A percentile compares a stretch with the other conserved stretches of the same genome.
Conservation (phyloP, 2,329 filamentous ascomycete species). For the Epichloe sp. region DNA sequence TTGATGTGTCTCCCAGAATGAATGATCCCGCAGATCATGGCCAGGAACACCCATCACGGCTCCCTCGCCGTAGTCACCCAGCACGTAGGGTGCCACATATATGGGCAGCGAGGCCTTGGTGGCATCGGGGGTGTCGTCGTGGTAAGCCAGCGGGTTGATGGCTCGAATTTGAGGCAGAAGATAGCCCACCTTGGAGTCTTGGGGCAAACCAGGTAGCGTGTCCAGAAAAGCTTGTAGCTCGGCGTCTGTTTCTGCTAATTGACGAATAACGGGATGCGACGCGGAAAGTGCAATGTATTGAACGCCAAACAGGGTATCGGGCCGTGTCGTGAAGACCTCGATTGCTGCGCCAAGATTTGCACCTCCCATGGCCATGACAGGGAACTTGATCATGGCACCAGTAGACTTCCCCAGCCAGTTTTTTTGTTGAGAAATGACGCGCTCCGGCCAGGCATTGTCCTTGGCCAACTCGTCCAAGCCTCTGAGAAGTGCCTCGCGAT, state of each 20-base stretch:
- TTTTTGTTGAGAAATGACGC: conserved; percentile 68
- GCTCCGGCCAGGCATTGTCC: conserved; percentile 63
- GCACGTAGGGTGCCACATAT: conserved; percentile 73
- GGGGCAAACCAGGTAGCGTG: conserved; percentile 40
- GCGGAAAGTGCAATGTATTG: conserved; percentile 73
- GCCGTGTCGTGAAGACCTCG: conserved; percentile 71
- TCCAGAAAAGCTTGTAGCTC: conserved; percentile 57
- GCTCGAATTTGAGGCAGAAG: conserved; percentile 47
- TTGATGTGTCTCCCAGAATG: conserved; percentile 66
- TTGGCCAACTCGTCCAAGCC: conserved; percentile 55
- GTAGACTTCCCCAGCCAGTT: conserved; percentile 74
- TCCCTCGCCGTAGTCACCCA: conserved; percentile 74
- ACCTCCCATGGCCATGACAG: conserved; percentile 34
- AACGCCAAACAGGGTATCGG: conserved; percentile 77
- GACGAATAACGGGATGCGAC: conserved; percentile 54
- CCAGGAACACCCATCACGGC: conserved; percentile 88
- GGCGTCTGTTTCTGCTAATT: conserved; percentile 44
- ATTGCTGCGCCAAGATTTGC: conserved; percentile 34
- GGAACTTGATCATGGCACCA: conserved; percentile 61
- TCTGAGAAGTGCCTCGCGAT: conserved; percentile 56
- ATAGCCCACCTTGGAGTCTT: conserved; percentile 54
- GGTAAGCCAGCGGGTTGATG: conserved; percentile 51
- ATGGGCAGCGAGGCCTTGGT: conserved; percentile 52
- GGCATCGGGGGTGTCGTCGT: conserved; percentile 34
- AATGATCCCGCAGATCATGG: conserved; percentile 65